phyloP scores from a whole-genome alignment of 805 yeast genomes.

The Scheffersomyces lignosus region DNA sequence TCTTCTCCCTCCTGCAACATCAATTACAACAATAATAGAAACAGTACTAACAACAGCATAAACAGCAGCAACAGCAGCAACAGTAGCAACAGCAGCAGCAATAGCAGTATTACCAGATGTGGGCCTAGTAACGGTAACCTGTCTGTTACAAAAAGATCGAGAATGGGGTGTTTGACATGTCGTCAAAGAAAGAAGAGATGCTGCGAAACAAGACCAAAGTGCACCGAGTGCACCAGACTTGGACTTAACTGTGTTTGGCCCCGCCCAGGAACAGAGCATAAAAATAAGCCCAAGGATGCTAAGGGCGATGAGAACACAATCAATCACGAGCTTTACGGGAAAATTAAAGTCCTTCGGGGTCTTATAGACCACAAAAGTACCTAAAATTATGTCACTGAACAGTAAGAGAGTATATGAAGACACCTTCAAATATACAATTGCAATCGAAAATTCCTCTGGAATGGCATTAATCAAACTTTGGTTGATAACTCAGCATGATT shows the following conservation, averaged over 20 bases:
- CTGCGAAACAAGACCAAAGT: slow-evolving; percentile 66
- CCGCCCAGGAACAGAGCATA: slow-evolving; percentile 63
- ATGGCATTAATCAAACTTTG: too few relatives aligned
- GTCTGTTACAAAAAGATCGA: slow-evolving; percentile 47
- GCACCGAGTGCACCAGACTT: slow-evolving; percentile 67
- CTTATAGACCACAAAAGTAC: slow-evolving; percentile 57
- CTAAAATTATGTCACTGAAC: too few relatives aligned
- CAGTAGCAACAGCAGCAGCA: slow-evolving; percentile 5
- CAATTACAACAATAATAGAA: slow-evolving; percentile 4
- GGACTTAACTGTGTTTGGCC: slow-evolving; percentile 74
- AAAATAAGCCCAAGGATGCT: slow-evolving; percentile 53
- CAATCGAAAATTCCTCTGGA: too few relatives aligned
- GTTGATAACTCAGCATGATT: too few relatives aligned
- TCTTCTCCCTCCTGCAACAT: too few relatives aligned
- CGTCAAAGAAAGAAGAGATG: slow-evolving; percentile 77
- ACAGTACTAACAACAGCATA: slow-evolving; percentile 1
- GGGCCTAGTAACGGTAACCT: not conserved
- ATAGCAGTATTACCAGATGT: not conserved
- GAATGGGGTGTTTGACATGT: slow-evolving; percentile 79
- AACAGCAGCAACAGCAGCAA: slow-evolving; percentile 4
- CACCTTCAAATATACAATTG: too few relatives aligned
- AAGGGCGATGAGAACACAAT: slow-evolving; percentile 52
- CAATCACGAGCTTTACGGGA: slow-evolving; percentile 55
- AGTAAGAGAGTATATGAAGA: too few relatives aligned
- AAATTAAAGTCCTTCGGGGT: slow-evolving; percentile 61